phyloP scores from a whole-genome alignment of 1,284 basidiomycete genomes.

The Crucibulum cyathiforme region DNA sequence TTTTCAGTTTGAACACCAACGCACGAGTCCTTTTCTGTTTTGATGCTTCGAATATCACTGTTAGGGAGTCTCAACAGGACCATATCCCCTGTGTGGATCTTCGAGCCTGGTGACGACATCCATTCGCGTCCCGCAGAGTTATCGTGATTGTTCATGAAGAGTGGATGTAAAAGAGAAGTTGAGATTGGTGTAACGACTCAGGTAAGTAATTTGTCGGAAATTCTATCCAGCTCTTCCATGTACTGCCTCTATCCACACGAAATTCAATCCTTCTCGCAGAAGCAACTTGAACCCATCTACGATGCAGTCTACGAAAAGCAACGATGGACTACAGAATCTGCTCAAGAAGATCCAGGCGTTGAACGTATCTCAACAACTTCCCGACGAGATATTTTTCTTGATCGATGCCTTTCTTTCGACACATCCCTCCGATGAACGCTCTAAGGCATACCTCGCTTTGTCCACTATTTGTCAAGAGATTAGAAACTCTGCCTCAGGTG shows the following conservation, averaged over 20 bases:
- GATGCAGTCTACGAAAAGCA: neutral
- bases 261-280: too few species aligned
- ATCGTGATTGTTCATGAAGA: neutral
- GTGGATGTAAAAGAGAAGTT: conserved; percentile 1
- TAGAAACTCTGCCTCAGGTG: conserved; percentile 40
- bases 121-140: neutral
- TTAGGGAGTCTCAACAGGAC: conserved; percentile 74
- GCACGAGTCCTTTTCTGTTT: conserved; percentile 70
- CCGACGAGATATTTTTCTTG: conserved; percentile 62
- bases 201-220: too few species aligned
- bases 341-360: conserved; percentile 27
- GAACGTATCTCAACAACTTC: conserved; percentile 43
- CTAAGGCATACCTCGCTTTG: conserved; percentile 71
- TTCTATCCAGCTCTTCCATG: too few species aligned
- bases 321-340: conserved; percentile 23
- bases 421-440: conserved; percentile 49
- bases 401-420: conserved; percentile 62
- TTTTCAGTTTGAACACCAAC: conserved; percentile 30
- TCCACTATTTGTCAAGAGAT: conserved; percentile 69
- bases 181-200: too few species aligned
- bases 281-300: neutral
- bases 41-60: conserved; percentile 70
- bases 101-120: conserved; percentile 26
- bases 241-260: too few species aligned
- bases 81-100: conserved; percentile 65